Evolutionary conservation across 1,284 basidiomycete species (phyloP).

Genomic region (Uromyces viciae-fabae): DNA sequence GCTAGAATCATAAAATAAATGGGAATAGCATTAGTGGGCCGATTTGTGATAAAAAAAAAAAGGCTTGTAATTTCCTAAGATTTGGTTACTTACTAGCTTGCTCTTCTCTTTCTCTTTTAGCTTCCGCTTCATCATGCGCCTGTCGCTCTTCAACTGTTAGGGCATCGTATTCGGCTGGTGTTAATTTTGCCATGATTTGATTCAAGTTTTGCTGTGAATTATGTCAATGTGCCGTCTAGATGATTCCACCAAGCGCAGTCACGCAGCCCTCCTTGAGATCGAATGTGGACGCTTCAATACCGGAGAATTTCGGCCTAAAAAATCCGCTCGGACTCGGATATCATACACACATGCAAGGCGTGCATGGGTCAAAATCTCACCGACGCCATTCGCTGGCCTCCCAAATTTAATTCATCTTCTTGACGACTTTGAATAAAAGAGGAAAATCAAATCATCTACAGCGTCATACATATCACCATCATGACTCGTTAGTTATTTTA

Average conservation of each 20-base stretch:
- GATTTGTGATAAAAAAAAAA: neutral
- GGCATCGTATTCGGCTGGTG: constrained; percentile 63
- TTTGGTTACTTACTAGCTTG: constrained; percentile 68
- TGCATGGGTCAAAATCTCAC: too few species aligned
- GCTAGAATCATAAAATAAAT: constrained; percentile 49
- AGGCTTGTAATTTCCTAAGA: neutral
- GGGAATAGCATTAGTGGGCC: neutral
- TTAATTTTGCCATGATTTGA: constrained; percentile 45
- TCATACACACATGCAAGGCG: too few species aligned
- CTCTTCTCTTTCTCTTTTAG: constrained; percentile 69
- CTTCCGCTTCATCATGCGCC: constrained; percentile 66
- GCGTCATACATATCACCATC: too few species aligned
- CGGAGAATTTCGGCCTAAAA: too few species aligned
- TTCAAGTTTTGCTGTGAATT: neutral
- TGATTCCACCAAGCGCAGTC: neutral
- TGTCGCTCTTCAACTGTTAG: constrained; percentile 73
- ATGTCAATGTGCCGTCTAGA: neutral
- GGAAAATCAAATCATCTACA: too few species aligned
- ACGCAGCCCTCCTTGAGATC: too few species aligned
- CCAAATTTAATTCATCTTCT: too few species aligned
- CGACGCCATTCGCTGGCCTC: too few species aligned
- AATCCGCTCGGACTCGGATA: too few species aligned
- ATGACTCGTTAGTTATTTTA: too few species aligned
- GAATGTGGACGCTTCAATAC: too few species aligned
- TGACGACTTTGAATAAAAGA: too few species aligned